phyloP scores from a whole-genome alignment of 2,329 filamentous ascomycete genomes.

The Amauroascus verrucosus region DNA sequence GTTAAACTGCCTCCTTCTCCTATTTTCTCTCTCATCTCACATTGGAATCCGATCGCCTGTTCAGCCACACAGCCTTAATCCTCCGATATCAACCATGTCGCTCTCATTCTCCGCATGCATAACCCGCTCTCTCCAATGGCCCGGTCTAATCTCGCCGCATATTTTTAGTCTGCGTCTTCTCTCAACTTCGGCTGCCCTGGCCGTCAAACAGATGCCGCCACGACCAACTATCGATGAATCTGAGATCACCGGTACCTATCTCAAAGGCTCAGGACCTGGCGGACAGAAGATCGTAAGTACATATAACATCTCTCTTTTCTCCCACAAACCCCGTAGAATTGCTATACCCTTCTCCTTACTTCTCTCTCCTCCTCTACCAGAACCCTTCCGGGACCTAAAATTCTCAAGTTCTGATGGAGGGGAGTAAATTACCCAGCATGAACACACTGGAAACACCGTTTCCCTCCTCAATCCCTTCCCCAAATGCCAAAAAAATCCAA shows the following conservation, averaged over 20 bases:
- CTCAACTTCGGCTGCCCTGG: conserved; percentile 18
- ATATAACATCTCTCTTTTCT: not conserved
- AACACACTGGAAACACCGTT: no score
- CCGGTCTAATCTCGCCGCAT: not conserved
- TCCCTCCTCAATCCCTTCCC: no score
- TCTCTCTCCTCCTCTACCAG: not conserved
- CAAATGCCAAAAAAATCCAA: no score
- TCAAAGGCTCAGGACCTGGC: conserved; percentile 85
- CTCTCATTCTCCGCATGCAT: not conserved
- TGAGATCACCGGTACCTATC: conserved; percentile 73
- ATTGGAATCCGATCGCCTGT: not conserved
- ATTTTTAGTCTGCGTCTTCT: conserved; percentile 16
- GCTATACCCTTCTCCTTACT: no score
- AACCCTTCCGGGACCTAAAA: no score
- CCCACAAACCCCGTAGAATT: not conserved
- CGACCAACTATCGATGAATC: conserved; percentile 63
- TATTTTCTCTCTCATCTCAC: not conserved
- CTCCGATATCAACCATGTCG: not conserved
- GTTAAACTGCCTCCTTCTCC: no score
- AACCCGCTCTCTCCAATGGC: not conserved
- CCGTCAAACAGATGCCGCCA: conserved; percentile 58
- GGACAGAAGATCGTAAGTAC: conserved; percentile 78
- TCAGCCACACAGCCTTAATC: not conserved
- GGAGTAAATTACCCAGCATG: no score
- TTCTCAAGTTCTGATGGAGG: no score